A percentile compares a stretch with the other conserved stretches of the same genome.
These are phyloP conservation scores for Umbilicus rupestris DNA, from an alignment of 164 flowering plant species.

Conservation along the genomic window DNA sequence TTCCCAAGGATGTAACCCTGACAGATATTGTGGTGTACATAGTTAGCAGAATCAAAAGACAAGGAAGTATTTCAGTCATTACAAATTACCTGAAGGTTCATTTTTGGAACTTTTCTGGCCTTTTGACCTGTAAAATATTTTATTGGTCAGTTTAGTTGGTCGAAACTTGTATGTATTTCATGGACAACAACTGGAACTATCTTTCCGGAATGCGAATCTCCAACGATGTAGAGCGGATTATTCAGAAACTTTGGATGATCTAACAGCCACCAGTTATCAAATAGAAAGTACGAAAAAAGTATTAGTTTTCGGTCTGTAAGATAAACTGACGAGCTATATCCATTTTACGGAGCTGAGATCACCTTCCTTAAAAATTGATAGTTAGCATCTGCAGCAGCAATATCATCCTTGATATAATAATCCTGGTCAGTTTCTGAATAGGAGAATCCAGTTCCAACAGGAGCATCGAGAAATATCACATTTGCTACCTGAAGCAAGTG, in stretches of 20 bases:
- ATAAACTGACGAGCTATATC: neutral
- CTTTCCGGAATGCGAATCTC: slow-evolving; percentile 30
- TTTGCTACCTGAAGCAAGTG: slow-evolving; percentile 12
- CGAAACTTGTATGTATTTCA: slow-evolving; percentile 17
- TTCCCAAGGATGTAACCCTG: slow-evolving; percentile 15
- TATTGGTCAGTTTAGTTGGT: neutral
- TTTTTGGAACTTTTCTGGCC: neutral
- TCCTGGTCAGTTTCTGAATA: slow-evolving; percentile 13
- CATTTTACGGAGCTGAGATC: neutral
- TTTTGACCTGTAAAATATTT: slow-evolving; percentile 1
- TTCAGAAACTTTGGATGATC: slow-evolving; percentile 18
- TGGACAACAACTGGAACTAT: slow-evolving; percentile 17
- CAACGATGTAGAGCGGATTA: slow-evolving; percentile 20
- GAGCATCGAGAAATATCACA: slow-evolving; percentile 19
- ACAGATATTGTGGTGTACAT: neutral
- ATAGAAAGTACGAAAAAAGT: neutral
- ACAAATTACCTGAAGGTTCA: neutral
- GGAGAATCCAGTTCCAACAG: slow-evolving; percentile 25
- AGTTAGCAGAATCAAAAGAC: neutral
- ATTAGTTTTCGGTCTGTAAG: neutral
- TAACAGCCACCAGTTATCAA: slow-evolving; percentile 24
- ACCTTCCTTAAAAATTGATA: slow-evolving; percentile 19
- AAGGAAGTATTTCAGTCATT: neutral
- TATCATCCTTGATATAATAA: slow-evolving; percentile 5
- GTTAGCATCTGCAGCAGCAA: slow-evolving; percentile 3